These are phyloP conservation scores for Podospora pseudocomata DNA, from an alignment of 495 filamentous ascomycete genomes.

Conservation along the genomic window DNA sequence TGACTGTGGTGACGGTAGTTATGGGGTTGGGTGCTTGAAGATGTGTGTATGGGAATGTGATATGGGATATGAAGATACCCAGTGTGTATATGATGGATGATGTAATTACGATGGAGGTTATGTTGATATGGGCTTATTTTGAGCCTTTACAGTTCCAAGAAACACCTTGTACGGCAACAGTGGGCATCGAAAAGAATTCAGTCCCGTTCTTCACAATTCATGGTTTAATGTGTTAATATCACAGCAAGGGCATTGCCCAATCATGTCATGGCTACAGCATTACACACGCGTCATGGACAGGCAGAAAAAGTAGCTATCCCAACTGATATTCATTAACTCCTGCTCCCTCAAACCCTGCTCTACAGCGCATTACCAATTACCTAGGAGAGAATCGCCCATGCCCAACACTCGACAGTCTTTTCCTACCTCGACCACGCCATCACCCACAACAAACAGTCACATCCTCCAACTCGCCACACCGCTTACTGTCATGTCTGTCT, in stretches of 20 bases:
- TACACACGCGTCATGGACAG: neutral
- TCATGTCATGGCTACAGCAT: too few species aligned
- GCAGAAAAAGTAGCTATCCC: neutral
- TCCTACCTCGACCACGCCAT: neutral
- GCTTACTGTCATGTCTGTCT: neutral
- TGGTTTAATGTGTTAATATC: too few species aligned
- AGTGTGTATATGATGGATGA: neutral
- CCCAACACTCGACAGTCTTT: neutral
- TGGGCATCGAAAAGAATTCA: too few species aligned
- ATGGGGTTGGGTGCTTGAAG: neutral
- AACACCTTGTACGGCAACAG: too few species aligned
- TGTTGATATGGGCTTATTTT: neutral
- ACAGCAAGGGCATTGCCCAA: too few species aligned
- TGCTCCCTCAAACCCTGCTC: neutral
- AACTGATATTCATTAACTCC: neutral
- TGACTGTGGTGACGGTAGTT: neutral
- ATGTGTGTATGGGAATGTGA: neutral
- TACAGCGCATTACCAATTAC: neutral
- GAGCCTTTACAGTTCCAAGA: too few species aligned
- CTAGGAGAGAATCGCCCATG: neutral
- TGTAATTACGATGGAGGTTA: neutral
- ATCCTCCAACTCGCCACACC: neutral
- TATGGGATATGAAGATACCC: neutral
- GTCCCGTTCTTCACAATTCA: too few species aligned
- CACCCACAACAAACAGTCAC: neutral